Evolutionary conservation across 73 alveolate species (phyloP).

Genomic region (Symbiodinium pilosum): DNA sequence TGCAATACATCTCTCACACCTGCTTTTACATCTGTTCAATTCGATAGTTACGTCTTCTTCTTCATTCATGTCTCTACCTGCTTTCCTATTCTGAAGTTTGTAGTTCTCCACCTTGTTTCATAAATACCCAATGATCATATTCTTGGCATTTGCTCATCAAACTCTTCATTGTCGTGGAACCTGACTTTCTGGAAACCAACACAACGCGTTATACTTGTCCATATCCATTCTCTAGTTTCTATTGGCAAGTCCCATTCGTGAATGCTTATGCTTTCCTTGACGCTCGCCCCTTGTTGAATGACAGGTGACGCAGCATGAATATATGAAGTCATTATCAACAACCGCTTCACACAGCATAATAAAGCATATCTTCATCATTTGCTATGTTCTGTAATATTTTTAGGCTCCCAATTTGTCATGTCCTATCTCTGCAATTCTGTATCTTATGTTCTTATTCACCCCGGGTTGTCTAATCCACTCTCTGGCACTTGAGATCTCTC

Average conservation of each 20-base stretch:
- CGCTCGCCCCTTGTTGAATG: background rate
- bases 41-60: background rate
- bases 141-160: background rate
- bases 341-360: conserved; percentile 9
- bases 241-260: background rate
- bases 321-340: background rate
- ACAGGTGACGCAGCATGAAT: conserved; percentile 13
- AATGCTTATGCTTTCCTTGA: background rate
- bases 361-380: background rate
- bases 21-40: background rate
- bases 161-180: background rate
- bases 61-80: background rate
- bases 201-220: background rate
- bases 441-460: background rate
- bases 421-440: background rate
- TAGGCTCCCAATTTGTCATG: background rate
- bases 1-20: background rate
- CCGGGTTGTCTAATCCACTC: background rate
- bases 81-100: background rate
- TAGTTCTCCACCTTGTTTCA: conserved; percentile 12
- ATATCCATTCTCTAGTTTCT: conserved; percentile 13
- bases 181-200: conserved; percentile 29
- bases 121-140: background rate
- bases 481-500: background rate
- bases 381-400: conserved; percentile 1